Percentiles rank a stretch among this genome's conserved stretches.
Conservation (phyloP, 768 basidiomycete species). For the Lanmaoa pseudosensibilis region DNA sequence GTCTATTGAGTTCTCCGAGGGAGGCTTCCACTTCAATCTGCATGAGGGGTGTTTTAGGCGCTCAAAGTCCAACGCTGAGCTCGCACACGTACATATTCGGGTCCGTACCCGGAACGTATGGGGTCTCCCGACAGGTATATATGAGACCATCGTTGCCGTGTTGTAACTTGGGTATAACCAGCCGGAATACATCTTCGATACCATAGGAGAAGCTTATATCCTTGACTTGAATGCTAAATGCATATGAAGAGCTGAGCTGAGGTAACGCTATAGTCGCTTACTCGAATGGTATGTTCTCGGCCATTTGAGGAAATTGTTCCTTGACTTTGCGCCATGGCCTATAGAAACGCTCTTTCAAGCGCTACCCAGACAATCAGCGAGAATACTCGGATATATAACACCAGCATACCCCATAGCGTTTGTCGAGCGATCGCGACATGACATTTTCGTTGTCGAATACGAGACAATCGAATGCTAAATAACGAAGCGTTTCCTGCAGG, state of each 20-base stretch:
- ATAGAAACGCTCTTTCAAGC: conserved; percentile 79
- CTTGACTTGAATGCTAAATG: conserved; percentile 78
- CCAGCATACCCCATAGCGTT: conserved; percentile 81
- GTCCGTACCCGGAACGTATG: conserved; percentile 84
- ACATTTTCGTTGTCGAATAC: conserved; percentile 85
- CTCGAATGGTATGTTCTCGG: conserved; percentile 75
- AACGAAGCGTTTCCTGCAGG: conserved; percentile 72
- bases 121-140: conserved; percentile 86
- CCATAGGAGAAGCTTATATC: conserved; percentile 85
- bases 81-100: conserved; percentile 84
- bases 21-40: conserved; percentile 98
- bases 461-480: conserved; percentile 90
- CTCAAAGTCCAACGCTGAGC: conserved; percentile 24
- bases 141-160: conserved; percentile 97
- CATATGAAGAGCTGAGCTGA: conserved; percentile 7
- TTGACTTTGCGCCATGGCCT: conserved; percentile 76
- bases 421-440: conserved; percentile 79
- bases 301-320: conserved; percentile 66
- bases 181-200: conserved; percentile 79
- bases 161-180: conserved; percentile 81
- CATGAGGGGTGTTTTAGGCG: conserved; percentile 5
- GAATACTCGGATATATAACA: neutral
- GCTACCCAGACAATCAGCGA: conserved; percentile 14
- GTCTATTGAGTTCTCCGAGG: conserved; percentile 96
- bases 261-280: conserved; percentile 39